Percentiles rank a stretch among this genome's conserved stretches.
Conservation (phyloP, 2,329 filamentous ascomycete species). For the Rhinocladiella mackenziei region DNA sequence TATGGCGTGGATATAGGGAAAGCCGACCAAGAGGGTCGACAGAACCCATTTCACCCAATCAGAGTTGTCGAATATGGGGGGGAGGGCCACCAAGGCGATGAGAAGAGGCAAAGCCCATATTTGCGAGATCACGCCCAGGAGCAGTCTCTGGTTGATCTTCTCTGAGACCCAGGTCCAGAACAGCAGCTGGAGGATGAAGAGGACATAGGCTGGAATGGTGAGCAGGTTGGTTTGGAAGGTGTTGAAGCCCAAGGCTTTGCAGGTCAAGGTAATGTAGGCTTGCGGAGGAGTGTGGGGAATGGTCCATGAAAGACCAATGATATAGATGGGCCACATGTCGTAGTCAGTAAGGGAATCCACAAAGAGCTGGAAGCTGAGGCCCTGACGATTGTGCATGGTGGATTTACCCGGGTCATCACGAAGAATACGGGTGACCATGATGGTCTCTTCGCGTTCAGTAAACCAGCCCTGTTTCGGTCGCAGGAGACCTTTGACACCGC, state of each 20-base stretch:
- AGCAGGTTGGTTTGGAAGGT: conserved; percentile 62
- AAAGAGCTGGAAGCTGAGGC: conserved; percentile 54
- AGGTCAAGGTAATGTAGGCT: conserved; percentile 57
- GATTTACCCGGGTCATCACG: conserved; percentile 60
- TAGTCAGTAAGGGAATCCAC: conserved; percentile 55
- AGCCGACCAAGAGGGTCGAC: conserved; percentile 48
- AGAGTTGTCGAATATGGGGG: conserved; percentile 44
- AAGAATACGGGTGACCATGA: conserved; percentile 57
- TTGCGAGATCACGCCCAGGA: conserved; percentile 49
- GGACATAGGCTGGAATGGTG: conserved; percentile 55
- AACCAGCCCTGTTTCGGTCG: conserved; percentile 53
- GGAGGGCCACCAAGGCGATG: conserved; percentile 53
- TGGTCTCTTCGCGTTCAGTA: conserved; percentile 55
- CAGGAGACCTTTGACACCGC: conserved; percentile 52
- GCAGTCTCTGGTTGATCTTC: conserved; percentile 44
- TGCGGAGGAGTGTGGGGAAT: conserved; percentile 51
- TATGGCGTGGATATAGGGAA: conserved; percentile 58
- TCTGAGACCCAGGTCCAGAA: conserved; percentile 52
- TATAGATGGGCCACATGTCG: conserved; percentile 58
- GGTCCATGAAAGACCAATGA: conserved; percentile 52
- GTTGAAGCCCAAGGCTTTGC: conserved; percentile 55
- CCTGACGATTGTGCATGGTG: conserved; percentile 59
- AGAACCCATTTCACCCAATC: conserved; percentile 53
- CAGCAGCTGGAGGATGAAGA: conserved; percentile 57
- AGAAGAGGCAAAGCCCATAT: conserved; percentile 60